Percentiles rank a stretch among this genome's conserved stretches.
Evolutionary conservation across 257 asterid genomes (phyloP).

Genomic region (Plantago major): DNA sequence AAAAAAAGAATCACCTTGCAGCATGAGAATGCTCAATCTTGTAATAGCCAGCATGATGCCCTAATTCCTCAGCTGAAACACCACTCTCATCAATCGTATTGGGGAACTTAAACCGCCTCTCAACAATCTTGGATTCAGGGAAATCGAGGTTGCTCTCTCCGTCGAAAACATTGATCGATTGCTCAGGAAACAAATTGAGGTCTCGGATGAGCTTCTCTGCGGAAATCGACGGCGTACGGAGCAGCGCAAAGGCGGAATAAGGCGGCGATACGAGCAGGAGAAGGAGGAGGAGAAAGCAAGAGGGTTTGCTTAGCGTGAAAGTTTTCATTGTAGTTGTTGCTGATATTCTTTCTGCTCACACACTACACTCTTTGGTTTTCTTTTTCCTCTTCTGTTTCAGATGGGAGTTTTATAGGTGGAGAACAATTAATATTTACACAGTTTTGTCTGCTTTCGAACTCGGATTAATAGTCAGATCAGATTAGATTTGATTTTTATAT

Average conservation of each 20-base stretch:
- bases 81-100: conserved; percentile 45
- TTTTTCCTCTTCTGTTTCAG: neutral
- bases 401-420: too few species aligned
- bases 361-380: neutral
- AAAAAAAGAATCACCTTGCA: conserved; percentile 49
- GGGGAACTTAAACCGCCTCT: conserved; percentile 65
- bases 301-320: conserved; percentile 21
- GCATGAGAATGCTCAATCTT: conserved; percentile 70
- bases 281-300: conserved; percentile 18
- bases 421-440: too few species aligned
- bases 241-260: conserved; percentile 39
- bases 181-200: conserved; percentile 70
- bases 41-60: conserved; percentile 92
- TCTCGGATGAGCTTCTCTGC: conserved; percentile 60
- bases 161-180: conserved; percentile 44
- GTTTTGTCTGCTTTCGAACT: too few species aligned
- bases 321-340: conserved; percentile 16
- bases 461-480: too few species aligned
- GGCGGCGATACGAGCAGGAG: conserved; percentile 27
- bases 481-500: too few species aligned
- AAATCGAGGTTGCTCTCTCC: conserved; percentile 7
- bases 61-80: conserved; percentile 54
- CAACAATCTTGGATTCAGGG: conserved; percentile 42
- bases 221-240: conserved; percentile 41
- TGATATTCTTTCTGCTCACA: neutral